Evolutionary conservation across 148 eudicot species (phyloP).

Genomic region (Chenopodium quinoa): DNA sequence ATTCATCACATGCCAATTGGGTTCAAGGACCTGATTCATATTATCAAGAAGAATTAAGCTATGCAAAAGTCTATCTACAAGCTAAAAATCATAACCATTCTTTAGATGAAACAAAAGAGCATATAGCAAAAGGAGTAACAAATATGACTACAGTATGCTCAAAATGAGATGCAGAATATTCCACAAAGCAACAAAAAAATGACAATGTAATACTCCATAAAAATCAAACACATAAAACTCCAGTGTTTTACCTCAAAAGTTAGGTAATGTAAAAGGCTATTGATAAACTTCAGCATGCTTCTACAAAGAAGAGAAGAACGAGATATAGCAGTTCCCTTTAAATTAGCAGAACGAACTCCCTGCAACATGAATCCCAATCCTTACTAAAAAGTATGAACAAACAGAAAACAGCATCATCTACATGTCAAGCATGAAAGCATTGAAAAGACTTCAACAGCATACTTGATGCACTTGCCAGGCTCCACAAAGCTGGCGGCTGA

Average conservation of each 20-base stretch:
- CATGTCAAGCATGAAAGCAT: constrained; percentile 7
- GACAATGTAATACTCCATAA: background rate
- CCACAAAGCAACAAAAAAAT: background rate
- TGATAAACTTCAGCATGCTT: constrained; percentile 89
- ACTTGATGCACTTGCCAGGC: constrained; percentile 99
- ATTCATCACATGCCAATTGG: constrained; percentile 95
- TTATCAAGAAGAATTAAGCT: background rate
- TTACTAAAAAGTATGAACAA: background rate
- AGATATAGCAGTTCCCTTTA: constrained; percentile 75
- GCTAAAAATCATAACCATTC: background rate
- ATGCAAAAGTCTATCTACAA: background rate
- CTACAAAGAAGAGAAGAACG: constrained; percentile 92
- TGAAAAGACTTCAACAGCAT: constrained; percentile 26
- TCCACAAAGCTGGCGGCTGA: constrained; percentile 88
- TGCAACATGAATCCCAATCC: constrained; percentile 35
- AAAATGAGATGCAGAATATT: background rate
- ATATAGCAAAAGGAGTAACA: background rate
- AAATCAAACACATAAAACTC: background rate
- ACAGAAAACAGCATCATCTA: constrained; percentile 4
- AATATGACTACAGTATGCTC: background rate
- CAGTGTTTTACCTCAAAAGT: constrained; percentile 74
- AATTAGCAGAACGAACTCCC: constrained; percentile 79
- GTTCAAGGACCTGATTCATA: constrained; percentile 84
- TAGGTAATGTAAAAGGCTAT: constrained; percentile 86
- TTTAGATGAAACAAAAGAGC: background rate